Conservation (phyloP, 2,329 filamentous ascomycete genomes). For the Fusarium camptoceras region DNA sequence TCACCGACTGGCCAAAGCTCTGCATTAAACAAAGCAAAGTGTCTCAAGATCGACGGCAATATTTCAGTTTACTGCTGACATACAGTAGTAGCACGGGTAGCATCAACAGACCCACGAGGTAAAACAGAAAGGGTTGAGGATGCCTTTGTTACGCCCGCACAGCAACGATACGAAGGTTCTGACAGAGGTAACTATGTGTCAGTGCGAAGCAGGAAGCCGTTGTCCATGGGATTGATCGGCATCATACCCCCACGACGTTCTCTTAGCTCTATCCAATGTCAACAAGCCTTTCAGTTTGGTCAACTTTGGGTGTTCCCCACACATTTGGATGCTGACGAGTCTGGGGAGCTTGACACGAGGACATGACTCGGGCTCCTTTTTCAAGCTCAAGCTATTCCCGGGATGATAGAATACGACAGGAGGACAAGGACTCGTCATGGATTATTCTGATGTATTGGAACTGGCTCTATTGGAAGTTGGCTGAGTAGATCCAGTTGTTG, state of each 20-base stretch:
- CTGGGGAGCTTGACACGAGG: conserved; percentile 2
- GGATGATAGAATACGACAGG: neutral
- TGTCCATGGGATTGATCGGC: conserved; percentile 17
- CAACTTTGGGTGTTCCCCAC: conserved; percentile 3
- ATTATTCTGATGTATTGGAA: neutral
- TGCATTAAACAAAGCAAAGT: conserved; percentile 7
- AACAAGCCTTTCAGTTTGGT: conserved; percentile 5
- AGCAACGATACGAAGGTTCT: neutral
- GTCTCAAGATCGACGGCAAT: neutral
- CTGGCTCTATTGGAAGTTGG: neutral
- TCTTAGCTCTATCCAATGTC: conserved; percentile 12
- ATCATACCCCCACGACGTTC: conserved; percentile 1
- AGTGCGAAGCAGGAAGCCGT: conserved; percentile 10
- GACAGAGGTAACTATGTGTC: conserved; percentile 12
- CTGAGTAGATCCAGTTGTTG: neutral
- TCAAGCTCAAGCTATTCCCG: conserved; percentile 20
- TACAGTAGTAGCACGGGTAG: conserved; percentile 24
- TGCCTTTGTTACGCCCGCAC: conserved; percentile 24
- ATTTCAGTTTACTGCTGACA: neutral
- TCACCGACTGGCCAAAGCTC: conserved; percentile 7
- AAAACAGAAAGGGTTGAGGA: conserved; percentile 16
- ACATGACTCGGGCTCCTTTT: conserved; percentile 16
- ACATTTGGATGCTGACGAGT: conserved; percentile 15
- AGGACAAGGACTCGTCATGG: neutral
- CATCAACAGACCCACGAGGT: conserved; percentile 1